Percentiles rank a stretch among this genome's conserved stretches.
These are phyloP conservation scores for button mushroom (Agaricus bisporus) DNA, from an alignment of 768 basidiomycete genomes.

Conservation along the genomic window DNA sequence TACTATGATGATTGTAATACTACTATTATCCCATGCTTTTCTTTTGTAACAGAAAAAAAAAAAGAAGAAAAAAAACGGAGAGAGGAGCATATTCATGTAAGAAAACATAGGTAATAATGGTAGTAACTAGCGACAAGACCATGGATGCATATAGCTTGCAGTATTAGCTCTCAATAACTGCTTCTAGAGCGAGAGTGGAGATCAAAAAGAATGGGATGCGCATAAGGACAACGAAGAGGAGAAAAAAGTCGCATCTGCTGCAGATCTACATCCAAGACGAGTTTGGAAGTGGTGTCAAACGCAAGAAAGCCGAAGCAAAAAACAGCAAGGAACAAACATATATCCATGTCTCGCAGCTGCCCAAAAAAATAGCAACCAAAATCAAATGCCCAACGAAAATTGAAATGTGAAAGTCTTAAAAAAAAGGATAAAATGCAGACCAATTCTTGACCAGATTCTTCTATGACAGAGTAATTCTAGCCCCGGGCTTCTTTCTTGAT, in stretches of 20 bases:
- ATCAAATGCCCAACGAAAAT: conserved; percentile 5
- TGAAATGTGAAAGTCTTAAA: not conserved
- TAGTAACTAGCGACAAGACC: conserved; percentile 3
- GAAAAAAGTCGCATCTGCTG: conserved; percentile 4
- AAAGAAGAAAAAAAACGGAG: not conserved
- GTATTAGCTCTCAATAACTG: not conserved
- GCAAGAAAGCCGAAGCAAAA: not conserved
- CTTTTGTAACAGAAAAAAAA: not conserved
- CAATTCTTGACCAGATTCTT: not conserved
- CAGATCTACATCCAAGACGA: conserved; percentile 5
- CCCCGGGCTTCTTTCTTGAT: conserved; percentile 26
- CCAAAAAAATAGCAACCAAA: not conserved
- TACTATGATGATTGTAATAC: not conserved
- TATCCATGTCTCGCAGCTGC: not conserved
- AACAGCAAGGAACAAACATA: not conserved
- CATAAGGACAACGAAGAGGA: conserved; percentile 3
- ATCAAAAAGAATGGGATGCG: not conserved
- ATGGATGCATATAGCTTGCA: conserved; percentile 1
- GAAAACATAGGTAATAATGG: conserved; percentile 5
- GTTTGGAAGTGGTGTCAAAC: not conserved
- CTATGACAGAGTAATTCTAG: conserved; percentile 34
- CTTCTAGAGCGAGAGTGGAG: conserved; percentile 3
- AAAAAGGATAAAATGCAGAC: not conserved
- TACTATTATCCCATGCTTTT: conserved; percentile 10
- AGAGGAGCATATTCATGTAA: not conserved